Evolutionary conservation across 2,329 filamentous ascomycete genomes (phyloP), one percentile per base, ranked within the genome.

Genomic region (Paraphaeosphaeria sporulosa): DNA sequence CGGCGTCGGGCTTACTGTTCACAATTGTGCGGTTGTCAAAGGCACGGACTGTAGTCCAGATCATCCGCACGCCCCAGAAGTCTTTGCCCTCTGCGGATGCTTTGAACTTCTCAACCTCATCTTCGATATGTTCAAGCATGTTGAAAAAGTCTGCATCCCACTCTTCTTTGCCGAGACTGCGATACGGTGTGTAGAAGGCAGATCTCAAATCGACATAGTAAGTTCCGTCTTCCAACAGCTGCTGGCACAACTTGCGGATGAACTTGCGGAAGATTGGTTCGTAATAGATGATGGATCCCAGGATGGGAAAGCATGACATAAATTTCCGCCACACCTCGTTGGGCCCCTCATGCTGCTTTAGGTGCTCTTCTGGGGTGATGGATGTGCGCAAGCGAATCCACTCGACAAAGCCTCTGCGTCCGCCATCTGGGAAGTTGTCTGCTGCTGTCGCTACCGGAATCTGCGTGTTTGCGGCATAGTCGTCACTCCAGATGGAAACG

Each of bases 241-340:
- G 84, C 51, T 81, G 81, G 76, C 96, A 87, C 68, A 97, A 83
- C 23, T 87, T 85, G 30, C 85, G 87, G 61, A 97, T 80, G 71
- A 93, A 96, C 19, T 83, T 82, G 25, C 93, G 87, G 79, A 92
- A 94, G 64, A 98, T 92, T 15, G 94, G 94, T 78, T 97, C 94
- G 78, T 97, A 97, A 78, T 90, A 91, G 51, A 97, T 84, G 54
- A 97, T 86, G 17, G 88, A 89, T 43, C 87, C 86, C 47, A 94
- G 84, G 4, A 94, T 86, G 2, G 84, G 79, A 77, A 97, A 97
- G 62, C 89, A 90, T 47, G 85, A 87, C 52, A 80, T 81, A 78
- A 97, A 96, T 72, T 95, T 94, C 25, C 83, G 81, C 93, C 94
- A 97, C 57, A 96, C 89, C 55, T 90, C 90, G 74, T 95, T 89